Conservation (phyloP, 257 asterid genomes). For the Salvia hispanica region DNA sequence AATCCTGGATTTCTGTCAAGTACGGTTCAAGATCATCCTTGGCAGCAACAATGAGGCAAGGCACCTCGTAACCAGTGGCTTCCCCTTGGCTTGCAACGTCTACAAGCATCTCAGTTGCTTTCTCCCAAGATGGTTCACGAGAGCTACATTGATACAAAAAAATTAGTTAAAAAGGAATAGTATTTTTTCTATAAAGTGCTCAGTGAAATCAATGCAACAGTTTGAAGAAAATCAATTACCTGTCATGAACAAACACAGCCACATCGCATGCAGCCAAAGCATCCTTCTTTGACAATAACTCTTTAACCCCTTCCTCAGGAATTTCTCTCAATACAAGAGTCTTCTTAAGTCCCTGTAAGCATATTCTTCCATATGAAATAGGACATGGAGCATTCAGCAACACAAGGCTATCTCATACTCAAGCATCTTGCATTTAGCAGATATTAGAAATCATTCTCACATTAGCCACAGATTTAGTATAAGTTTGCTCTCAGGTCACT, state of each 20-base stretch:
- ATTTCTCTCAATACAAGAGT: slow-evolving; percentile 84
- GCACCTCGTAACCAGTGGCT: slow-evolving; percentile 88
- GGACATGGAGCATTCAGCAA: slow-evolving; percentile 2
- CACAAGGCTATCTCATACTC: slow-evolving; percentile 4
- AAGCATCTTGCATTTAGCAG: too few relatives aligned
- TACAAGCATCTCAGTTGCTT: slow-evolving; percentile 83
- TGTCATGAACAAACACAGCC: slow-evolving; percentile 93
- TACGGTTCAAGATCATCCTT: slow-evolving; percentile 88
- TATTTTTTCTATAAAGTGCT: slow-evolving; percentile 1
- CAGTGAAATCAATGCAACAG: slow-evolving; percentile 15
- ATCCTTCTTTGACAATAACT: slow-evolving; percentile 65
- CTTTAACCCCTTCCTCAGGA: slow-evolving; percentile 75
- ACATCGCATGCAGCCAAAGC: slow-evolving; percentile 90
- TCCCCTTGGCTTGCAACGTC: slow-evolving; percentile 94
- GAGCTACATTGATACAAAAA: slow-evolving; percentile 51
- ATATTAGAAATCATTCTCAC: too few relatives aligned
- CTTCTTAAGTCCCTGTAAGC: slow-evolving; percentile 69
- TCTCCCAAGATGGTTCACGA: slow-evolving; percentile 73
- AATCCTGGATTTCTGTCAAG: slow-evolving; percentile 88
- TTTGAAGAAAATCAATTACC: slow-evolving; percentile 48
- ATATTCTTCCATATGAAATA: slow-evolving; percentile 25
- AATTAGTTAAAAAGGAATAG: slow-evolving; percentile 16
- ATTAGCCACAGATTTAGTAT: neutral
- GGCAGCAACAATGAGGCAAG: slow-evolving; percentile 94
- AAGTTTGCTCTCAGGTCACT: neutral